Evolutionary conservation across 306 rosid genomes (phyloP), one percentile per base, ranked within the genome.

Genomic region (Alnus glutinosa): DNA sequence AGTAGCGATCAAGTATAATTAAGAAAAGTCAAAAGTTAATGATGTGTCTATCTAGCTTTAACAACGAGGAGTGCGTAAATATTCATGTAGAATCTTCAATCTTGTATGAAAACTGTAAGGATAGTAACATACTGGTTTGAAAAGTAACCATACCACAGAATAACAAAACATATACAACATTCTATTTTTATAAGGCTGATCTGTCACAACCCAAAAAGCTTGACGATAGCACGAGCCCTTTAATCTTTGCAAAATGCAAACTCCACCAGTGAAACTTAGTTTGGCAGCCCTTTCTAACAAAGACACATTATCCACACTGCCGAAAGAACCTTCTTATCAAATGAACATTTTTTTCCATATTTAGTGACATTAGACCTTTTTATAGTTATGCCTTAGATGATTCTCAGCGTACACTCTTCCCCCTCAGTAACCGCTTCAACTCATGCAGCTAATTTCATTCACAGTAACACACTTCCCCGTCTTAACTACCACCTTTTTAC

Each of bases 181-280:
- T 19, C 4, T 7, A 30, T 68, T 36, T 51, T 52, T 15, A 23
- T 1, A 34, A 28, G 23, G 70, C 58, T 46, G 39, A 19, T 28
- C 30, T 23, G 44, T 73, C 50, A 81, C 77, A 72, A 57, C 36
- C 55, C 52, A 82, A 32, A 14, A 32, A 7, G 3, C 75, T 61
- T 48, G 30, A 67, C 34, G 19, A 37, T n/a, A 4, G 50, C 67
- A 51, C 3, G 3, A 49, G 55, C 37, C 13, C 34, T 19, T 42
- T 48, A 85, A 23, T 46, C 23, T 2, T 69, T 61, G 55, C 67
- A 70, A 52, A 52, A 36, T 72, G 34, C 39, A 39, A 55, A 81
- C 10, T 68, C 59, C 71, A 10, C 4, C 3, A 18, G 14, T 37
- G 32, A 11, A 67, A 23, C 12, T 39, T 3, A 16, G 49, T 39